Percentiles rank a stretch among this genome's conserved stretches.
These are phyloP conservation scores for Rhodotorula glutinis DNA, from an alignment of 1,284 basidiomycete species.

Conservation along the genomic window DNA sequence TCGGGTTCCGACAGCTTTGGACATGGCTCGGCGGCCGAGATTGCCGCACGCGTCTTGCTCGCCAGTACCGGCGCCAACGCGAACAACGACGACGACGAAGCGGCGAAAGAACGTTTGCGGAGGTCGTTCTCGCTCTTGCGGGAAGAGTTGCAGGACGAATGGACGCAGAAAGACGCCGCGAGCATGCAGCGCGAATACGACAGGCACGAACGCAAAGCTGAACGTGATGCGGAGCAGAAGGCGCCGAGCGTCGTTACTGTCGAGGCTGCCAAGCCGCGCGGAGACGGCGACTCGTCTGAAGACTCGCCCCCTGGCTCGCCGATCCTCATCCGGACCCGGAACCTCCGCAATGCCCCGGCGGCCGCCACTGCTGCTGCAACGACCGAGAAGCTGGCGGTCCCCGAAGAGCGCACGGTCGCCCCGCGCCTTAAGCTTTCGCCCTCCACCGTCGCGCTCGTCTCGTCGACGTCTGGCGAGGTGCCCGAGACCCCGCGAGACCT, in stretches of 20 bases:
- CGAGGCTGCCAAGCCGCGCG: constrained; percentile 8
- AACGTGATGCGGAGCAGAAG: constrained; percentile 32
- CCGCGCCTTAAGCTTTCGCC: constrained; percentile 37
- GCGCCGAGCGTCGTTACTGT: constrained; percentile 32
- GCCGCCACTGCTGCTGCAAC: neutral
- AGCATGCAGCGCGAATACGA: constrained; percentile 42
- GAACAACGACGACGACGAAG: constrained; percentile 45
- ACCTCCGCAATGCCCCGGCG: constrained; percentile 13
- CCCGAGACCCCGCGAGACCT: constrained; percentile 48
- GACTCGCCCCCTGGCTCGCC: constrained; percentile 43
- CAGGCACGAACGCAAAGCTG: constrained; percentile 30
- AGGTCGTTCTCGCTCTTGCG: constrained; percentile 28
- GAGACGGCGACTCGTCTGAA: constrained; percentile 34
- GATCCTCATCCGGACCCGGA: constrained; percentile 39
- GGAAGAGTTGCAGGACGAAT: constrained; percentile 41
- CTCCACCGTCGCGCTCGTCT: constrained; percentile 52
- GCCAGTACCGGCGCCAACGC: constrained; percentile 45
- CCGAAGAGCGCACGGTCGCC: constrained; percentile 7
- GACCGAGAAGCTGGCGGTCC: constrained; percentile 8
- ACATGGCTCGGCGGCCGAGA: constrained; percentile 51
- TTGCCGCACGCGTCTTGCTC: constrained; percentile 47
- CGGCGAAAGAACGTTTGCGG: constrained; percentile 25
- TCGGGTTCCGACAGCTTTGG: constrained; percentile 48
- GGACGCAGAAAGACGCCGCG: constrained; percentile 42
- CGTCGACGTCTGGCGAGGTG: constrained; percentile 23